Conservation (phyloP, 441 rosid species). For the Pelargonium citronellum region DNA sequence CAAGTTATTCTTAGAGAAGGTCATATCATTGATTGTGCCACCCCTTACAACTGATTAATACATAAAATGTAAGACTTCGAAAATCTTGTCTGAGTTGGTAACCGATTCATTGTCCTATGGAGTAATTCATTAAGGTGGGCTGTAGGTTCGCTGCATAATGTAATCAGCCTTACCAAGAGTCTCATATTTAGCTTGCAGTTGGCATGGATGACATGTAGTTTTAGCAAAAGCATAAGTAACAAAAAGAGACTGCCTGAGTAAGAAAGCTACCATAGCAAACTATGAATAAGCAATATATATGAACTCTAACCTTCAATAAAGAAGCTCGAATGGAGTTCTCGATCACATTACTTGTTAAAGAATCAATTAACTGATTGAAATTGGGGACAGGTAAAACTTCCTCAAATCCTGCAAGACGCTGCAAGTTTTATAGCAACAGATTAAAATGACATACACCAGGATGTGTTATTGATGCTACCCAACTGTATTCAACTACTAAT, state of each 20-base stretch:
- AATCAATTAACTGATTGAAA: constrained; percentile 36
- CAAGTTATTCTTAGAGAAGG: too few species aligned
- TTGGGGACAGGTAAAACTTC: constrained; percentile 57
- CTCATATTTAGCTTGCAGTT: not conserved
- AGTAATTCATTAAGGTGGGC: not conserved
- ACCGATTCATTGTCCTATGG: not conserved
- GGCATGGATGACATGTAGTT: not conserved
- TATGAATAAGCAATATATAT: not conserved
- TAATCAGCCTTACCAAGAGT: not conserved
- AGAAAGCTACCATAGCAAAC: not conserved
- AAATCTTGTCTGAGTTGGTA: not conserved
- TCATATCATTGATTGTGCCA: too few species aligned
- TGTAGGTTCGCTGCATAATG: not conserved
- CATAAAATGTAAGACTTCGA: not conserved
- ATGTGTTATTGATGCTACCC: not conserved
- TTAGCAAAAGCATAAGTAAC: not conserved
- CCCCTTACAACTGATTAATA: not conserved
- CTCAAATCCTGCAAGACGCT: constrained; percentile 78
- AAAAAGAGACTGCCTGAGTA: not conserved
- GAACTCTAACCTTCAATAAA: constrained; percentile 45
- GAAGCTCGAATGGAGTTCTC: constrained; percentile 50
- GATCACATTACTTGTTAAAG: constrained; percentile 46
- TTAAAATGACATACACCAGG: constrained; percentile 18
- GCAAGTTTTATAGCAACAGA: constrained; percentile 32
- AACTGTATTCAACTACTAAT: not conserved